Conservation (phyloP, 192 early-diverging fungal genomes). For the Phlyctochytrium planicorne region DNA sequence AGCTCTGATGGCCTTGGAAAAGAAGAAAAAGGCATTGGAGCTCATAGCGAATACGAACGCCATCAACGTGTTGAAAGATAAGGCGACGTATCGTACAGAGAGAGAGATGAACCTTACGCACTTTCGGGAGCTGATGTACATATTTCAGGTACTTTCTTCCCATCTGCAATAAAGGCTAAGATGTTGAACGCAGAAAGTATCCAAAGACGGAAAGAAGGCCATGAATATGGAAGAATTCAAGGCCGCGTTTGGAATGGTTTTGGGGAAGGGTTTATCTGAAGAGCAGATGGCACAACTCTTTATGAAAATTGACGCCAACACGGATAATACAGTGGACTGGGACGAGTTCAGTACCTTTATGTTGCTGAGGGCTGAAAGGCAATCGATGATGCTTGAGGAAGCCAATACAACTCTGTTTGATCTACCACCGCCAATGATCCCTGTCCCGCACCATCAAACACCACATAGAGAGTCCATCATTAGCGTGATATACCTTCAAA, state of each 20-base stretch:
- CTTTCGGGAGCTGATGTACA: conserved; percentile 48
- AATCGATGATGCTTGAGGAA: conserved; percentile 48
- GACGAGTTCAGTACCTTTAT: conserved; percentile 62
- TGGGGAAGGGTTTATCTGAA: conserved; percentile 45
- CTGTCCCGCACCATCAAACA: conserved; percentile 15
- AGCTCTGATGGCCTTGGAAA: conserved; percentile 25
- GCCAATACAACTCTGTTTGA: conserved; percentile 42
- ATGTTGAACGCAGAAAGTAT: neutral
- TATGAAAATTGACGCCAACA: conserved; percentile 62
- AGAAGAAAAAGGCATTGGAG: conserved; percentile 23
- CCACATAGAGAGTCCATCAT: conserved; percentile 50
- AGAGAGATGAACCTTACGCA: conserved; percentile 51
- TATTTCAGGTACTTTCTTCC: conserved; percentile 53
- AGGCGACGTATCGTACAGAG: conserved; percentile 46
- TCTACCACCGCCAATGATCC: conserved; percentile 16
- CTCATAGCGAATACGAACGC: conserved; percentile 25
- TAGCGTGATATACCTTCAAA: conserved; percentile 31
- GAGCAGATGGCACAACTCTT: conserved; percentile 57
- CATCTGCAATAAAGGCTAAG: neutral
- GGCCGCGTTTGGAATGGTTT: conserved; percentile 42
- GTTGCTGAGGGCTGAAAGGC: conserved; percentile 49
- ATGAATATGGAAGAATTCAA: conserved; percentile 47
- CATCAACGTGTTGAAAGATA: conserved; percentile 46
- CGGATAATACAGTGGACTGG: conserved; percentile 56
- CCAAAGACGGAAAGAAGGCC: conserved; percentile 16